These are phyloP conservation scores for Periglandula ipomoeae DNA, from an alignment of 2,329 filamentous ascomycete species.

Conservation along the genomic window DNA sequence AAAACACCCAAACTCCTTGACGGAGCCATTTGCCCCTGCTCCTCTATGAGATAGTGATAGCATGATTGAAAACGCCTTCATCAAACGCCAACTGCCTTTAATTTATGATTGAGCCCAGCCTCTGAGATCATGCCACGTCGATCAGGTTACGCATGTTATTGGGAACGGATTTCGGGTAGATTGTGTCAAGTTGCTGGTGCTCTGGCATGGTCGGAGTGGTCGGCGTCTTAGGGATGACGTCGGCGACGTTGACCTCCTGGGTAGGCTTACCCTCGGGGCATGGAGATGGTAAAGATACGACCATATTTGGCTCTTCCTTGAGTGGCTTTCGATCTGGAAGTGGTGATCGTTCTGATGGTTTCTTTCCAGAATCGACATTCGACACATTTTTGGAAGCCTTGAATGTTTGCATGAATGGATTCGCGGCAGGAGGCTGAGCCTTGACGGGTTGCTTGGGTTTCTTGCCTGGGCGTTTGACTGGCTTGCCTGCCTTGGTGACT, in stretches of 20 bases:
- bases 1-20: background rate
- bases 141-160: conserved; percentile 30
- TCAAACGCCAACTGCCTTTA: background rate
- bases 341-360: conserved; percentile 8
- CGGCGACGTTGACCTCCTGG: conserved; percentile 10
- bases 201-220: conserved; percentile 10
- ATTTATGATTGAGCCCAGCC: too few relatives aligned
- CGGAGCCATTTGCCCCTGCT: background rate
- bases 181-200: conserved; percentile 21
- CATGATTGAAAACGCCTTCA: background rate
- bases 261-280: background rate
- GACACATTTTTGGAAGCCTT: conserved; percentile 32
- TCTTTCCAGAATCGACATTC: conserved; percentile 15
- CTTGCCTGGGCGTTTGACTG: conserved; percentile 21
- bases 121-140: conserved; percentile 12
- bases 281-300: background rate
- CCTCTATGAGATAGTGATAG: background rate
- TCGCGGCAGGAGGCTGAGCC: conserved; percentile 28
- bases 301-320: background rate
- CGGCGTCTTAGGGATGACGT: conserved; percentile 7
- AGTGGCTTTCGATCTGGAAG: conserved; percentile 4
- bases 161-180: conserved; percentile 34
- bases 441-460: conserved; percentile 26
- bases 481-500: conserved; percentile 13
- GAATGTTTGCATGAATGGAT: conserved; percentile 31